phyloP scores from a whole-genome alignment of 1,284 basidiomycete species.

The Pterulicium gracile region DNA sequence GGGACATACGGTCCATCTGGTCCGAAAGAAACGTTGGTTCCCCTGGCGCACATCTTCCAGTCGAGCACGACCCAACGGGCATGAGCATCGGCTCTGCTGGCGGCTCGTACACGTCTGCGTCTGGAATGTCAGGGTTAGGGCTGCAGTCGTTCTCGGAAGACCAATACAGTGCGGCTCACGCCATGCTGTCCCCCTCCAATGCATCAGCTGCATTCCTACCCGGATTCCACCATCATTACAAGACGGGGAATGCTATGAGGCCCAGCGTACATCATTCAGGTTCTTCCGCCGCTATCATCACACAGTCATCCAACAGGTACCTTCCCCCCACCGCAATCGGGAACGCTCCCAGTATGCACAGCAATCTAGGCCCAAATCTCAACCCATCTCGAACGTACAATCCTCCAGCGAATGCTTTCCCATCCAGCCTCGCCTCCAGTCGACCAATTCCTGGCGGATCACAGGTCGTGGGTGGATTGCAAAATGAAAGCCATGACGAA shows the following conservation, averaged over 20 bases:
- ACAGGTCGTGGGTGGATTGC: constrained; percentile 8
- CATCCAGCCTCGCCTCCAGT: constrained; percentile 7
- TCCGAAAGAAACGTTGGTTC: constrained; percentile 26
- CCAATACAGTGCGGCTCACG: constrained; percentile 23
- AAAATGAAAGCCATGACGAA: constrained; percentile 10
- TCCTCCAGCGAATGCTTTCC: not conserved
- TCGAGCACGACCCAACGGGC: constrained; percentile 5
- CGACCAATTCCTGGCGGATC: constrained; percentile 1
- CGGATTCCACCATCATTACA: constrained; percentile 48
- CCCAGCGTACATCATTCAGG: no score
- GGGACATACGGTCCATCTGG: constrained; percentile 70
- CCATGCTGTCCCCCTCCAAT: constrained; percentile 48
- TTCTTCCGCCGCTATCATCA: no score
- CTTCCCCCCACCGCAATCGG: not conserved
- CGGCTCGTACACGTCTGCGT: constrained; percentile 2
- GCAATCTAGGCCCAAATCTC: not conserved
- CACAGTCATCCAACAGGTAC: not conserved
- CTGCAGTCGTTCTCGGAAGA: not conserved
- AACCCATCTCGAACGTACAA: not conserved
- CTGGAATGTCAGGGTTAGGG: not conserved
- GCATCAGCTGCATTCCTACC: constrained; percentile 73
- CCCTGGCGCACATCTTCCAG: constrained; percentile 18
- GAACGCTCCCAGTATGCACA: not conserved
- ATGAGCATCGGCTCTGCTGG: constrained; percentile 21
- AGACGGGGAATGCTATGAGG: not conserved